These are phyloP conservation scores for Athelia psychrophila DNA, from an alignment of 1,284 basidiomycete genomes.

Conservation along the genomic window DNA sequence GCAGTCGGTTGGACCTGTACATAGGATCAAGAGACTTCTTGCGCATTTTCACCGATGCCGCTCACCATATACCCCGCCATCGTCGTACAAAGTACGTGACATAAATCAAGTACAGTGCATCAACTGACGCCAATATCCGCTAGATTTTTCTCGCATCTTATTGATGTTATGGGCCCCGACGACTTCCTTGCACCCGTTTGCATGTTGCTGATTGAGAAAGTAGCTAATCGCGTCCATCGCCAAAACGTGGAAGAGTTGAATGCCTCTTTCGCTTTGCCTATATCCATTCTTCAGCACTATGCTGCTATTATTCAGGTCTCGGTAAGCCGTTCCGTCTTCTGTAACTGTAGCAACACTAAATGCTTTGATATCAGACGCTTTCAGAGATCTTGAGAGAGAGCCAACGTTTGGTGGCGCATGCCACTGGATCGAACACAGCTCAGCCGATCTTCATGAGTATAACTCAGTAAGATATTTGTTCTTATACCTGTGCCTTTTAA, in stretches of 20 bases:
- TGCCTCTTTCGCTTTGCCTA: slow-evolving; percentile 62
- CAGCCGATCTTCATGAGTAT: slow-evolving; percentile 56
- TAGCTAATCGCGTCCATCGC: slow-evolving; percentile 65
- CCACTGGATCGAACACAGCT: slow-evolving; percentile 35
- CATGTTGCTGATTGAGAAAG: slow-evolving; percentile 86
- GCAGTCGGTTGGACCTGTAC: slow-evolving; percentile 57
- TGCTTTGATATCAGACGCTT: slow-evolving; percentile 48
- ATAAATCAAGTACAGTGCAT: slow-evolving; percentile 5
- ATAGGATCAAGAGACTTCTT: slow-evolving; percentile 72
- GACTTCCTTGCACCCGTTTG: slow-evolving; percentile 85
- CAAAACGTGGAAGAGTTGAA: slow-evolving; percentile 63
- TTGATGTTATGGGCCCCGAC: slow-evolving; percentile 77
- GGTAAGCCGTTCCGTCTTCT: slow-evolving; percentile 36
- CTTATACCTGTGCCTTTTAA: background rate
- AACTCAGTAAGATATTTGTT: slow-evolving; percentile 42
- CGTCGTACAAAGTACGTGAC: slow-evolving; percentile 71
- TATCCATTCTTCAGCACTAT: slow-evolving; percentile 64
- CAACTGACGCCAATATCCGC: slow-evolving; percentile 8
- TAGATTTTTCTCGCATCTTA: slow-evolving; percentile 91
- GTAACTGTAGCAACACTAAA: slow-evolving; percentile 3
- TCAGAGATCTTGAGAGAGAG: slow-evolving; percentile 69
- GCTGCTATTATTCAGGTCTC: slow-evolving; percentile 47
- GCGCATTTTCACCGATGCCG: slow-evolving; percentile 87
- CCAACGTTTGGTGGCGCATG: slow-evolving; percentile 50
- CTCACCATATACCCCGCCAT: slow-evolving; percentile 85